Evolutionary conservation across 2,329 filamentous ascomycete genomes (phyloP), one percentile per base, ranked within the genome.

Genomic region (Alternaria viburni): DNA sequence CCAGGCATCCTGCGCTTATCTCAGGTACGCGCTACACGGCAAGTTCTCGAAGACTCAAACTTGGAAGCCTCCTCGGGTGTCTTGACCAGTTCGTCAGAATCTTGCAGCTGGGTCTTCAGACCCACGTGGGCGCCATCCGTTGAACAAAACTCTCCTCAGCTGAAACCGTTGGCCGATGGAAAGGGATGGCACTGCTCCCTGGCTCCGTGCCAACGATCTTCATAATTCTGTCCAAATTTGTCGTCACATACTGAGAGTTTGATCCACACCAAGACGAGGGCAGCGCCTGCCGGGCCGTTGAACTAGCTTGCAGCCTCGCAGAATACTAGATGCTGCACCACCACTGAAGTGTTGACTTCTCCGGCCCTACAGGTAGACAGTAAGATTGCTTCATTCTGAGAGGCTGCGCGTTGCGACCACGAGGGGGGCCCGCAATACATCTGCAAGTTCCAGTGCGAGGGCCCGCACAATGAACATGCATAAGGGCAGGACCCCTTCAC

Each of bases 401-500:
- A 51, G 60, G 52, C 65, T 71, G 70, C 68, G 66, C 49, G 52
- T 55, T 54, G 57, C 58, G 54, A 69, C 59, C 57, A 71, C 60
- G 64, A 65, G 30, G 49, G 19, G 62, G 67, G 62, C 56, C 65
- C 56, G 60, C 67, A 57, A 61, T 32, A 61, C 61, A 45, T 54
- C 44, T 54, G 61, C 54, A 58, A 56, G 45, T 46, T 54, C 52
- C 49, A 65, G 49, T 41, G 61, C 60, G 64, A 68, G 65, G 68
- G 46, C 66, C 69, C 64, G 69, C 69, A 66, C 62, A 61, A 68
- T 59, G 59, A 65, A 36, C 32, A 61, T 69, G 67, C 71, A 71
- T 73, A 65, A 67, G 69, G 70, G 73, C 69, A 70, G 63, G 69
- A 67, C 69, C 71, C 70, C 71, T 74, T 73, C 70, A 71, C 67